Evolutionary conservation across 768 basidiomycete species (phyloP).

Genomic region (Coprinellus micaceus): DNA sequence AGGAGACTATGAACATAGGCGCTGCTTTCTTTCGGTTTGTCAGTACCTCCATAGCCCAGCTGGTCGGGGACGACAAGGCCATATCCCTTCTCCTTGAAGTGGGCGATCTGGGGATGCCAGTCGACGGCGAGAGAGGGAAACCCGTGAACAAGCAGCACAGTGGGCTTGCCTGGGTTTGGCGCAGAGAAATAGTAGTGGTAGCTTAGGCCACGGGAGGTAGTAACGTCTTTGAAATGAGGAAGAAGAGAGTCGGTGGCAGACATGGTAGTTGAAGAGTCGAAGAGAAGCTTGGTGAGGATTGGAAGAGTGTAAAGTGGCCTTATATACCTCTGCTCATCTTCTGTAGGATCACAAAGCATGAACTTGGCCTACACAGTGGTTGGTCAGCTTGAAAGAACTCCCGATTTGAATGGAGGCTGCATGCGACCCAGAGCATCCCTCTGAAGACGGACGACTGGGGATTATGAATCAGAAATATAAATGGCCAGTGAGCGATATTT

Average conservation of each 20-base stretch:
- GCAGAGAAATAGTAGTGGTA: constrained; percentile 35
- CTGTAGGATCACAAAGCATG: too few species aligned
- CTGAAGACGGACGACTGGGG: too few species aligned
- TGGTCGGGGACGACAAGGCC: constrained; percentile 47
- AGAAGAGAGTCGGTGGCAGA: constrained; percentile 9
- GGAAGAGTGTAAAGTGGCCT: too few species aligned
- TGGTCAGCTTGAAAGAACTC: too few species aligned
- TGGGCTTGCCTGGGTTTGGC: constrained; percentile 25
- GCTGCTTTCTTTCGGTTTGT: constrained; percentile 37
- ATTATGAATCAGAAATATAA: too few species aligned
- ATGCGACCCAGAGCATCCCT: too few species aligned
- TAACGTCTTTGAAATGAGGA: constrained; percentile 24
- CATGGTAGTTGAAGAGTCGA: background rate
- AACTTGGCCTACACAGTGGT: too few species aligned
- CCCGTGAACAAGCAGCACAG: constrained; percentile 42
- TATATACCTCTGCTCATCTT: too few species aligned
- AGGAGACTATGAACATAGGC: constrained; percentile 33
- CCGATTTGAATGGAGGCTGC: too few species aligned
- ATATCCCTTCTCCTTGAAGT: constrained; percentile 37
- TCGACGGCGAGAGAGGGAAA: constrained; percentile 40
- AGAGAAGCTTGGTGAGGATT: too few species aligned
- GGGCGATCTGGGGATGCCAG: constrained; percentile 39
- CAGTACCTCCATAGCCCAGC: constrained; percentile 51
- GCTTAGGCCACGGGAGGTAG: constrained; percentile 28
- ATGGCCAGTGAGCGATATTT: too few species aligned